Conservation (phyloP, 1,284 basidiomycete species). For the Puccinia novopanici region DNA sequence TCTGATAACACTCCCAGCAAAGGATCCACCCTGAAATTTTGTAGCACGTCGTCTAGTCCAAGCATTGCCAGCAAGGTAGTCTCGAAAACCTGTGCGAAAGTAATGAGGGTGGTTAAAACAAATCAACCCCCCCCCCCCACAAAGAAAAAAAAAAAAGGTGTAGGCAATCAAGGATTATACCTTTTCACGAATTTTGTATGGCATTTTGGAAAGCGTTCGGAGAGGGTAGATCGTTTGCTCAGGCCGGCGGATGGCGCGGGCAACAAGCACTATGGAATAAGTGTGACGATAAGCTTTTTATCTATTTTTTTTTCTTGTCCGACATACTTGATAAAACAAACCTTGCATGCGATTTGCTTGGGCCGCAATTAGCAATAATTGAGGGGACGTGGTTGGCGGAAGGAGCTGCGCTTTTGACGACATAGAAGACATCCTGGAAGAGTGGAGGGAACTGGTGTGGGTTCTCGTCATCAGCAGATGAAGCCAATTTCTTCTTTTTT, state of each 20-base stretch:
- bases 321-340: background rate
- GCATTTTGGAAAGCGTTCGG: slow-evolving; percentile 42
- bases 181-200: slow-evolving; percentile 36
- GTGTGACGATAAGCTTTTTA: background rate
- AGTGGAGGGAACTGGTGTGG: slow-evolving; percentile 3
- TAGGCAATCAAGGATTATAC: background rate
- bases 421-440: slow-evolving; percentile 1
- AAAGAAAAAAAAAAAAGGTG: background rate
- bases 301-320: background rate
- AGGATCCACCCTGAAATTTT: slow-evolving; percentile 46
- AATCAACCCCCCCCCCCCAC: background rate
- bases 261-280: slow-evolving; percentile 23
- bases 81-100: slow-evolving; percentile 38
- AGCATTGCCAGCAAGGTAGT: slow-evolving; percentile 35
- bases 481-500: background rate
- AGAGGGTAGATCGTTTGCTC: slow-evolving; percentile 30
- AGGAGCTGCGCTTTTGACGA: background rate
- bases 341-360: slow-evolving; percentile 36
- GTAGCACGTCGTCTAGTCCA: slow-evolving; percentile 46
- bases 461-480: background rate
- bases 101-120: background rate
- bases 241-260: slow-evolving; percentile 37
- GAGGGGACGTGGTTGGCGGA: too few species aligned
- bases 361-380: slow-evolving; percentile 12
- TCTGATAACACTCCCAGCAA: slow-evolving; percentile 49